Evolutionary conservation across 257 asterid genomes (phyloP).

Genomic region (Gentiana macrophylla): DNA sequence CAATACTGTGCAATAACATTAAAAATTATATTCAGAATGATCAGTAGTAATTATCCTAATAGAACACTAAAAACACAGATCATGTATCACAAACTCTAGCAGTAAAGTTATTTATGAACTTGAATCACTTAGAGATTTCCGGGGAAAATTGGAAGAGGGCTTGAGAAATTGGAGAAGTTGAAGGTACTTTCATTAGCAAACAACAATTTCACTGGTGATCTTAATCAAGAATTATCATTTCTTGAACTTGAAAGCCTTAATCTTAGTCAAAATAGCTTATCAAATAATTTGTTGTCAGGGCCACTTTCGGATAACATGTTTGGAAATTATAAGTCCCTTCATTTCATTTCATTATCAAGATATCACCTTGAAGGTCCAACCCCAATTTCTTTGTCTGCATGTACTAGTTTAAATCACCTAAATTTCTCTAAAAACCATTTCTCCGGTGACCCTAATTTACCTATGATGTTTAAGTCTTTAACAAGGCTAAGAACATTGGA

Average conservation of each 20-base stretch:
- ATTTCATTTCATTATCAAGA: conserved; percentile 41
- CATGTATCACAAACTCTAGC: no score
- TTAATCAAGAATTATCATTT: conserved; percentile 39
- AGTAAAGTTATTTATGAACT: no score
- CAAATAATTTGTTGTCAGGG: conserved; percentile 53
- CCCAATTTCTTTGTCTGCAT: conserved; percentile 34
- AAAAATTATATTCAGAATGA: no score
- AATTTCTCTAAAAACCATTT: conserved; percentile 58
- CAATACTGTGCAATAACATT: no score
- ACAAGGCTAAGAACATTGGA: conserved; percentile 65
- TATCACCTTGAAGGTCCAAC: conserved; percentile 55
- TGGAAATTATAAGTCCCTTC: conserved; percentile 30
- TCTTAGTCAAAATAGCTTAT: conserved; percentile 54
- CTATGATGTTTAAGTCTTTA: conserved; percentile 35
- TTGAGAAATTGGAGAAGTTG: conserved; percentile 49
- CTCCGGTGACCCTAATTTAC: conserved; percentile 48
- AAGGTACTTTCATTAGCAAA: conserved; percentile 53
- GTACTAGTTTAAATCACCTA: conserved; percentile 46
- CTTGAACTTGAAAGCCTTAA: conserved; percentile 48
- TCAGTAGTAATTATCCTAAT: no score
- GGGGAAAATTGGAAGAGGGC: conserved; percentile 72
- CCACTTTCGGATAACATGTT: conserved; percentile 40
- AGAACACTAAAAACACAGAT: no score
- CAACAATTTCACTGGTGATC: conserved; percentile 55
- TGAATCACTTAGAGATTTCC: conserved; percentile 19